phyloP scores from a whole-genome alignment of 2,329 filamentous ascomycete genomes.

The Dothideomycetidae sp. region DNA sequence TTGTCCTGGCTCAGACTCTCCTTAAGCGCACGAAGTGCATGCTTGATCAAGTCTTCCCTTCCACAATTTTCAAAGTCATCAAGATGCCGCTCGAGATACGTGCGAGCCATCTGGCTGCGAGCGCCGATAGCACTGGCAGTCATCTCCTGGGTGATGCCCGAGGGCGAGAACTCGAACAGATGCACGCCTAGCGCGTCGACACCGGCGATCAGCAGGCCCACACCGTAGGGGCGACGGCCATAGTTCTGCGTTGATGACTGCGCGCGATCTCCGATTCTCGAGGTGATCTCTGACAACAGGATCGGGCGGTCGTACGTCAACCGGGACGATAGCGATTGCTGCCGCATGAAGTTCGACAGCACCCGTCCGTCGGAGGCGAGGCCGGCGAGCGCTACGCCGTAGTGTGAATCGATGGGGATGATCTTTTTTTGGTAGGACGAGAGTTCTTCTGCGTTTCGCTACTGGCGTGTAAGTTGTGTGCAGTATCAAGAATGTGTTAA shows the following conservation, averaged over 20 bases:
- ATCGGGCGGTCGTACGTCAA: slow-evolving; percentile 93
- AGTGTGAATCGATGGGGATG: slow-evolving; percentile 89
- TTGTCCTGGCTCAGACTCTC: slow-evolving; percentile 95
- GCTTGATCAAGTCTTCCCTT: slow-evolving; percentile 75
- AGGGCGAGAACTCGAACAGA: slow-evolving; percentile 96
- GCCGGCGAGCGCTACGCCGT: slow-evolving; percentile 88
- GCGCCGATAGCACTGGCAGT: slow-evolving; percentile 89
- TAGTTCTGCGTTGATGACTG: slow-evolving; percentile 98
- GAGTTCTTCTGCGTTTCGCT: slow-evolving; percentile 98
- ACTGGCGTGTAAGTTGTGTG: slow-evolving; percentile 11
- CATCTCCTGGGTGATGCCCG: slow-evolving; percentile 95
- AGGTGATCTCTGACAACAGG: slow-evolving; percentile 74
- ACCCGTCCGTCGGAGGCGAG: slow-evolving; percentile 96
- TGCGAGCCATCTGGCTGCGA: slow-evolving; percentile 91
- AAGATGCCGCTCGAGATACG: slow-evolving; percentile 86
- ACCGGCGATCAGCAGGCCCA: slow-evolving; percentile 81
- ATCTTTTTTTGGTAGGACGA: slow-evolving; percentile 99
- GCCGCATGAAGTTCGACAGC: slow-evolving; percentile 99
- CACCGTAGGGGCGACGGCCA: slow-evolving; percentile 89
- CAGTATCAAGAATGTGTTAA: neutral
- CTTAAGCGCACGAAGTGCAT: slow-evolving; percentile 82
- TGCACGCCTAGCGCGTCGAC: slow-evolving; percentile 90
- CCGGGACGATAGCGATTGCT: slow-evolving; percentile 89
- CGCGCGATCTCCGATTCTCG: slow-evolving; percentile 87
- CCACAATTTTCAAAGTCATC: slow-evolving; percentile 64